Evolutionary conservation across 768 basidiomycete species (phyloP).

Genomic region (Pisolithus orientalis): DNA sequence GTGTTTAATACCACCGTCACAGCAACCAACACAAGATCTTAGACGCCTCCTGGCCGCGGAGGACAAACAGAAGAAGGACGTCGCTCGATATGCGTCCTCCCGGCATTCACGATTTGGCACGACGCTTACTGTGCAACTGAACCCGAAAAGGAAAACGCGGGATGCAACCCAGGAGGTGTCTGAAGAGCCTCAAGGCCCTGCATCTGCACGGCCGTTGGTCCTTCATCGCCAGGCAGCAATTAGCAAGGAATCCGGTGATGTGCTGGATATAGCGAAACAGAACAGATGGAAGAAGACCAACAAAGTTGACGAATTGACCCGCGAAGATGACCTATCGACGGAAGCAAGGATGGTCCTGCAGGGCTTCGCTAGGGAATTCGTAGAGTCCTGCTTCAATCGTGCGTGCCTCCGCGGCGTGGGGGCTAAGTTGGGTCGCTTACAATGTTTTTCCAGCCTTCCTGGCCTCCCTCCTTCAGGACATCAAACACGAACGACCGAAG

Average conservation of each 20-base stretch:
- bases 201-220: conserved; percentile 52
- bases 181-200: conserved; percentile 13
- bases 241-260: conserved; percentile 53
- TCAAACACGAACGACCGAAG: conserved; percentile 85
- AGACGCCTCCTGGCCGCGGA: conserved; percentile 75
- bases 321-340: conserved; percentile 59
- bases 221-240: conserved; percentile 85
- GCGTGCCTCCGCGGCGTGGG: conserved; percentile 27
- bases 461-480: conserved; percentile 80
- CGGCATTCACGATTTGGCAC: conserved; percentile 97
- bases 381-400: conserved; percentile 89
- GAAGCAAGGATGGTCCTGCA: conserved; percentile 64
- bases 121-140: conserved; percentile 77
- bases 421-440: conserved; percentile 11
- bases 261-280: conserved; percentile 69
- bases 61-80: conserved; percentile 52
- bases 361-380: conserved; percentile 62
- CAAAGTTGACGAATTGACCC: conserved; percentile 59
- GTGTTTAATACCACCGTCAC: conserved; percentile 10
- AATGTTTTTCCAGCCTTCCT: conserved; percentile 65
- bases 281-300: conserved; percentile 52
- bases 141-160: conserved; percentile 42
- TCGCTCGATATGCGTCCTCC: conserved; percentile 53
- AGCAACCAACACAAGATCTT: conserved; percentile 68
- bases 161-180: conserved; percentile 15